phyloP scores from a whole-genome alignment of 352 stramenopile genomes.

The Pilasporangium apinafurcum region DNA sequence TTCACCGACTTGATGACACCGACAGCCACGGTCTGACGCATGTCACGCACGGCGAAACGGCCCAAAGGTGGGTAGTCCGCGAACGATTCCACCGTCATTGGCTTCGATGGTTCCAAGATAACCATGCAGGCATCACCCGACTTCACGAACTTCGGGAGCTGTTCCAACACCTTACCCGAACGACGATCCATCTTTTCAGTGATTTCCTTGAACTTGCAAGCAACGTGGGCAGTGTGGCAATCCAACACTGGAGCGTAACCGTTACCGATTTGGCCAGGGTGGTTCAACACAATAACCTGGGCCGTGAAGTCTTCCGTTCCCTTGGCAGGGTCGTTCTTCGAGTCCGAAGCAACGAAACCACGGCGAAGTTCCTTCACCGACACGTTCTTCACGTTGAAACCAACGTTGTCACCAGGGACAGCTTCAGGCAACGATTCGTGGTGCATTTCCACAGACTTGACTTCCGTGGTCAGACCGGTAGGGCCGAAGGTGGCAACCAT shows the following conservation, averaged over 20 bases:
- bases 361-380: conserved; percentile 91
- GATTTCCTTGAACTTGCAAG: conserved; percentile 94
- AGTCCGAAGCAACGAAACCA: conserved; percentile 93
- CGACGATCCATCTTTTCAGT: conserved; percentile 95
- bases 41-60: conserved; percentile 96
- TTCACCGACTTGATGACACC: conserved; percentile 95
- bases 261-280: conserved; percentile 88
- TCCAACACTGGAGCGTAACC: conserved; percentile 96
- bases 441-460: conserved; percentile 97
- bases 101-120: conserved; percentile 90
- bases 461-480: conserved; percentile 84
- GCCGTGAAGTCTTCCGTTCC: conserved; percentile 87
- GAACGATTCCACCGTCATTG: conserved; percentile 96
- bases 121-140: conserved; percentile 96
- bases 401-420: conserved; percentile 93
- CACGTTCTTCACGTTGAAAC: conserved; percentile 98
- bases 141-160: conserved; percentile 93
- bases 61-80: conserved; percentile 94
- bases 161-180: conserved; percentile 94
- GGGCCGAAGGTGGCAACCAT: conserved; percentile 92
- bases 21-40: conserved; percentile 95
- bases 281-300: conserved; percentile 96
- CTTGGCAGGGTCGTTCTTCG: conserved; percentile 89
- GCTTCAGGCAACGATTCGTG: conserved; percentile 91
- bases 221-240: conserved; percentile 96